Evolutionary conservation across 1,139 yeast genomes (phyloP), one percentile per base, ranked within the genome.

Genomic region (Hansenula lynferdii): DNA sequence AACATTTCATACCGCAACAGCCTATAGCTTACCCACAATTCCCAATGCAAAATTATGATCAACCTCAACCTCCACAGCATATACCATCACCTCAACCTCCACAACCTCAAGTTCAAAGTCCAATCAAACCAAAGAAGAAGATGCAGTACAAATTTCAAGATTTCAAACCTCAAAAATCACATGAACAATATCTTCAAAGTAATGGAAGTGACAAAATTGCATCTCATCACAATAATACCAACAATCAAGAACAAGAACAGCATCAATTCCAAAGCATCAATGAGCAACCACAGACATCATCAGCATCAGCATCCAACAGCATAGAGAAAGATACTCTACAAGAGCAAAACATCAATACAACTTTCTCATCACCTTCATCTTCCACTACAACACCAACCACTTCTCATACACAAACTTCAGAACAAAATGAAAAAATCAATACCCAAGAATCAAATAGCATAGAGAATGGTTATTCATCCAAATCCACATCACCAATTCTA

Each of bases 361-460:
- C 18, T 12, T 29, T 39, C 17, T 20, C 41, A n/a, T 18, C 46
- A 12, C 18, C 45, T 15, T 20, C 41, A 29, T 16, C 34, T 28
- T n/a, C 41, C 12, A 18, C 43, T 9, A 22, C 36, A 17, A 33
- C 41, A 17, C 30, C 49, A 17, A 27, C 38, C 30, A 26, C 47
- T 20, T 31, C 44, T 22, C n/a, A n/a, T n/a, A n/a, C n/a, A n/a
- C n/a, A n/a, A n/a, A n/a, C n/a, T n/a, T n/a, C n/a, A n/a, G n/a
- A n/a, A n/a, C n/a, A n/a, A n/a, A n/a, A 18, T 14, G 19, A 12
- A 24, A n/a, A 24, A 26, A 9, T 18, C 22, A 22, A 30, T 16
- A 25, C 8, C 28, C 11, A 15, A 28, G 12, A 22, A 8, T 31
- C 7, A 12, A 28, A 21, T 20, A 20, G 8, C 16, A 23, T 11